Conservation (phyloP, 2,329 filamentous ascomycete genomes). For the Fusarium buharicum region DNA sequence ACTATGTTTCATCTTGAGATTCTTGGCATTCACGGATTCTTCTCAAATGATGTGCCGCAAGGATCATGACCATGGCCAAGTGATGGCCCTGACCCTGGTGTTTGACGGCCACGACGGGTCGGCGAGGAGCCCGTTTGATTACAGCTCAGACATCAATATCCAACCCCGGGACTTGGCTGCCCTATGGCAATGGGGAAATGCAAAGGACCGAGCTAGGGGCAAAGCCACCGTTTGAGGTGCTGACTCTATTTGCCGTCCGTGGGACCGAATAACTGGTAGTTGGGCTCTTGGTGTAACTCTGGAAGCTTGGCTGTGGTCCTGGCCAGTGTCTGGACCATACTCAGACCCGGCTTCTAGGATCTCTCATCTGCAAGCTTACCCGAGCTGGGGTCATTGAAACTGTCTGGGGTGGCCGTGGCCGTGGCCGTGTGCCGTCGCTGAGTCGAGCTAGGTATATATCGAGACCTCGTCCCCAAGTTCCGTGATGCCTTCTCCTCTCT, state of each 20-base stretch:
- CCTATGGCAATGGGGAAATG: slow-evolving; percentile 11
- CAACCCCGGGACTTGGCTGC: neutral
- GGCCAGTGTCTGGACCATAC: slow-evolving; percentile 12
- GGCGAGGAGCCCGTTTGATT: slow-evolving; percentile 26
- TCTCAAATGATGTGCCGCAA: slow-evolving; percentile 30
- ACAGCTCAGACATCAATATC: slow-evolving; percentile 6
- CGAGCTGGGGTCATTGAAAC: slow-evolving; percentile 13
- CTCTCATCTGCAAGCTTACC: slow-evolving; percentile 11
- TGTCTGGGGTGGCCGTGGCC: slow-evolving; percentile 4
- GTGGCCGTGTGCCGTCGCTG: too few relatives aligned
- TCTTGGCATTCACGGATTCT: slow-evolving; percentile 29
- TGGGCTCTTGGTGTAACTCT: slow-evolving; percentile 31
- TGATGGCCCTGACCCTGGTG: slow-evolving; percentile 4
- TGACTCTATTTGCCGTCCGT: slow-evolving; percentile 23
- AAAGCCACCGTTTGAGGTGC: slow-evolving; percentile 41
- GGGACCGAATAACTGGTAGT: slow-evolving; percentile 10
- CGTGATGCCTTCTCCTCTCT: slow-evolving; percentile 11
- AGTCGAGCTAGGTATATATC: slow-evolving; percentile 44
- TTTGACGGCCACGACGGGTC: slow-evolving; percentile 21
- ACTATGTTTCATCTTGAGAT: slow-evolving; percentile 33
- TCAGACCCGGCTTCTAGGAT: slow-evolving; percentile 5
- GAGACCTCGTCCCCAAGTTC: slow-evolving; percentile 9
- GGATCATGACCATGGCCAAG: slow-evolving; percentile 12
- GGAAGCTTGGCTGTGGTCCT: slow-evolving; percentile 2
- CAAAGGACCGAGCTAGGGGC: slow-evolving; percentile 27